Evolutionary conservation across 2,329 filamentous ascomycete genomes (phyloP), one percentile per base, ranked within the genome.

Genomic region (Berkeleyomyces rouxiae): DNA sequence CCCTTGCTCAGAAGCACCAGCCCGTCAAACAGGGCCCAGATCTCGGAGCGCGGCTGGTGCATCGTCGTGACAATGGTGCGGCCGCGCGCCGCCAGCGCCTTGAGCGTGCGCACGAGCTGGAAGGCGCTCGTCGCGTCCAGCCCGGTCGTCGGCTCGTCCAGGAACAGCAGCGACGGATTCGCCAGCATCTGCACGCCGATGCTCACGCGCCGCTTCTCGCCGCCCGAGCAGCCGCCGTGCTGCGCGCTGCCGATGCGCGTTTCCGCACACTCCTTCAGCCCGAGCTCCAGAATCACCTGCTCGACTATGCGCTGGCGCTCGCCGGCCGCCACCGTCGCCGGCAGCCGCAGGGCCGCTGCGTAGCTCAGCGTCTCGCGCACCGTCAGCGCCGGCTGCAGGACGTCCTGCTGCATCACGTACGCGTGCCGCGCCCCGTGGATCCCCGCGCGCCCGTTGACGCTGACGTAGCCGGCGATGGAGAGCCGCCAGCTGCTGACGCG

Each of bases 181-280:
- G 85, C 83, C n/a, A 91, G 75, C 63, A 91, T 76, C 71, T 90
- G 87, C 3, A 91, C 86, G 2, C 86, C 87, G 58, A 91, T 87
- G 66, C 85, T 89, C 0, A 85, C 86, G 40, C 87, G 76, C 65
- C 87, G 77, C 74, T 90, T 90, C 71, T 91, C 88, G 2, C 87
- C 88, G 0, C 88, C 87, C 55, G 86, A 90, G 68, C 87, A 90
- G 0, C 87, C 87, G 55, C 87, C 84, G 68, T 89, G 85, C 59
- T 81, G 79, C 63, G 79, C 81, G 67, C 84, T 86, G 0, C 87
- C 87, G 61, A 91, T 87, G 7, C 83, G 76, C 0, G 87, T 91
- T 66, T 89, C 75, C 33, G 87, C 87, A 64, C 87, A 90, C 67
- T 90, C 86, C 70, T 89, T 90, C 47, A 91, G 71, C 0, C 87